These are phyloP conservation scores for Calonectria hongkongensis DNA, from an alignment of 2,329 filamentous ascomycete genomes.

Conservation along the genomic window DNA sequence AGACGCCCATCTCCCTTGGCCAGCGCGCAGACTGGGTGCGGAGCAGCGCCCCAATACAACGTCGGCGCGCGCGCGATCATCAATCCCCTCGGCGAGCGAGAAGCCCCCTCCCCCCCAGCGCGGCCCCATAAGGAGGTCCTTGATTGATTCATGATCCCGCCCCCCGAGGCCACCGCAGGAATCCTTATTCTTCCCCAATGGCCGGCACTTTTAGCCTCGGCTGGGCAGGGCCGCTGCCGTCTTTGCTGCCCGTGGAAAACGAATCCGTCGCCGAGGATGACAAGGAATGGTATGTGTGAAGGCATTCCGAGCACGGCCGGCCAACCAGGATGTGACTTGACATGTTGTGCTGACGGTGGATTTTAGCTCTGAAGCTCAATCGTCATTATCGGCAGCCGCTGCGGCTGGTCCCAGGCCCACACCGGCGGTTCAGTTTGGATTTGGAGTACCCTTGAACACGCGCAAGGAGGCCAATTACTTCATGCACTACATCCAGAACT, in stretches of 20 bases:
- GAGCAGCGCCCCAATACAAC: constrained; percentile 16
- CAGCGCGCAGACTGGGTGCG: background rate
- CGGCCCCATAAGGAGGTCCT: constrained; percentile 4
- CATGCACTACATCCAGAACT: constrained; percentile 48
- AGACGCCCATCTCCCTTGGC: background rate
- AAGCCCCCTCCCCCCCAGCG: background rate
- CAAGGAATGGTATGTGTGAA: constrained; percentile 26
- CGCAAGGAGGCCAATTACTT: constrained; percentile 45
- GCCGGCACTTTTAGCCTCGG: constrained; percentile 36
- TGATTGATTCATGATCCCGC: constrained; percentile 11
- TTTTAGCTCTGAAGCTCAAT: constrained; percentile 11
- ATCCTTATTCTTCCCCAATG: constrained; percentile 24
- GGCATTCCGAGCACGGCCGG: background rate
- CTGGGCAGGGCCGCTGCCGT: constrained; percentile 43
- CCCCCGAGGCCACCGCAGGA: background rate
- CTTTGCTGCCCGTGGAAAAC: constrained; percentile 38
- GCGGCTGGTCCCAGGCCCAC: constrained; percentile 26
- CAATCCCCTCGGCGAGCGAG: constrained; percentile 9
- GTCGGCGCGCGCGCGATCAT: background rate
- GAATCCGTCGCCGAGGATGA: constrained; percentile 26
- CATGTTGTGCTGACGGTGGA: constrained; percentile 19
- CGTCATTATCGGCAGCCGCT: background rate
- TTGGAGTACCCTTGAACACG: constrained; percentile 42
- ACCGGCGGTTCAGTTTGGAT: constrained; percentile 43
- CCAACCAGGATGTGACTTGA: background rate